Conservation (phyloP, 1,139 yeast genomes). For the Hemisphaericaspora subhashii region DNA sequence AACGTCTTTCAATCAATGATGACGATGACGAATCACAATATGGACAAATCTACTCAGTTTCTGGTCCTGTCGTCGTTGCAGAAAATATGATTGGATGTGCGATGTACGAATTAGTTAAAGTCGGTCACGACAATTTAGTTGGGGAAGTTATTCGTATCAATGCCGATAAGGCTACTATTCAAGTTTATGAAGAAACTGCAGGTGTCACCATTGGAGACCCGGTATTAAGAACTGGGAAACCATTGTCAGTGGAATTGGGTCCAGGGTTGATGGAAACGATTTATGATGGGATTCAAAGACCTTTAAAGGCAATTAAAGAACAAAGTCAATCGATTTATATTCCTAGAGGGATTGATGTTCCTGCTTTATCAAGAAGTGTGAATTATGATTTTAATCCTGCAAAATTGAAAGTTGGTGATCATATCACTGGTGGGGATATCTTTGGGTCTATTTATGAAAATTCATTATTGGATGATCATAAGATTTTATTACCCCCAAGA, state of each 20-base stretch:
- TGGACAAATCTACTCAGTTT: constrained; percentile 88
- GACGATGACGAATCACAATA: constrained; percentile 76
- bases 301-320: constrained; percentile 87
- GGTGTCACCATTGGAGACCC: constrained; percentile 99
- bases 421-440: constrained; percentile 96
- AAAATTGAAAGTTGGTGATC: constrained; percentile 84
- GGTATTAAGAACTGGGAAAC: constrained; percentile 95
- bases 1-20: constrained; percentile 79
- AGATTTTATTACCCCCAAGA: constrained; percentile 93
- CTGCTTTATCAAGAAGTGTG: constrained; percentile 79
- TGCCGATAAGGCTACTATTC: constrained; percentile 95
- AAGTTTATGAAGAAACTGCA: constrained; percentile 98
- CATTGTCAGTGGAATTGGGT: constrained; percentile 95
- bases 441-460: constrained; percentile 93
- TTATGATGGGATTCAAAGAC: constrained; percentile 99
- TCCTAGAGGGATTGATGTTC: constrained; percentile 98
- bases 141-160: constrained; percentile 98
- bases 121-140: constrained; percentile 93
- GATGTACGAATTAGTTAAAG: constrained; percentile 97
- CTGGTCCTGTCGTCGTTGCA: constrained; percentile 97
- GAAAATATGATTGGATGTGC: constrained; percentile 99
- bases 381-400: constrained; percentile 89
- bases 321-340: constrained; percentile 87
- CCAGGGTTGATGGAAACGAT: constrained; percentile 99
- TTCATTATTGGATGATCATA: constrained; percentile 88